These are phyloP conservation scores for Trichoderma breve DNA, from an alignment of 2,329 filamentous ascomycete species.

Conservation along the genomic window DNA sequence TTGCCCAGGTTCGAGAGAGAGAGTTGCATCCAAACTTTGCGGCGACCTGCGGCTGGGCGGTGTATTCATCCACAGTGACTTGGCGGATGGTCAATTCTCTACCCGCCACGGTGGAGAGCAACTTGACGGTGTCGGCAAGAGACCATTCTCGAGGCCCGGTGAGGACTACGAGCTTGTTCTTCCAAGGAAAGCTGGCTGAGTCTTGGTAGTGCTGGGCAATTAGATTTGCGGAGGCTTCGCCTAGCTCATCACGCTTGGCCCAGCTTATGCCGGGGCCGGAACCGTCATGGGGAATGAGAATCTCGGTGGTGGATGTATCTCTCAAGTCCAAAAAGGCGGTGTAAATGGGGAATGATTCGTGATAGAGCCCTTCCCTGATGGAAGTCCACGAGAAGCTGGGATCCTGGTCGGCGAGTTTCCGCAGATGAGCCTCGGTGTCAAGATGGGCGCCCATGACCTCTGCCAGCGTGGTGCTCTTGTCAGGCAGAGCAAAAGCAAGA, in stretches of 20 bases:
- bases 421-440: not conserved
- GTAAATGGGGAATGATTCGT: constrained; percentile 8
- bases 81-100: not conserved
- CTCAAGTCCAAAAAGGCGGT: constrained; percentile 8
- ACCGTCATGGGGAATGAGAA: constrained; percentile 12
- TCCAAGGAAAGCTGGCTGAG: not conserved
- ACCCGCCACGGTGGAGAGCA: not conserved
- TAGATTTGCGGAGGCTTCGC: not conserved
- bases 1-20: constrained; percentile 6
- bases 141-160: constrained; percentile 11
- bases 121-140: constrained; percentile 1
- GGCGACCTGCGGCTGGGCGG: not conserved
- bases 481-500: constrained; percentile 5
- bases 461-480: not conserved
- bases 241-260: constrained; percentile 8
- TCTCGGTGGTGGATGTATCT: not conserved
- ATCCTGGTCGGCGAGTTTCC: constrained; percentile 1
- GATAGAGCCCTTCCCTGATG: constrained; percentile 3
- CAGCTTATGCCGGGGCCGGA: constrained; percentile 10
- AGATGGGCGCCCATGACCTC: constrained; percentile 13
- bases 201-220: not conserved
- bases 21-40: not conserved
- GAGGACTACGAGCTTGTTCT: not conserved
- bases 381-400: not conserved
- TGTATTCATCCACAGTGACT: constrained; percentile 2